These are phyloP conservation scores for Paracorniculantispora psalliotae DNA, from an alignment of 2,329 filamentous ascomycete genomes.

Conservation along the genomic window DNA sequence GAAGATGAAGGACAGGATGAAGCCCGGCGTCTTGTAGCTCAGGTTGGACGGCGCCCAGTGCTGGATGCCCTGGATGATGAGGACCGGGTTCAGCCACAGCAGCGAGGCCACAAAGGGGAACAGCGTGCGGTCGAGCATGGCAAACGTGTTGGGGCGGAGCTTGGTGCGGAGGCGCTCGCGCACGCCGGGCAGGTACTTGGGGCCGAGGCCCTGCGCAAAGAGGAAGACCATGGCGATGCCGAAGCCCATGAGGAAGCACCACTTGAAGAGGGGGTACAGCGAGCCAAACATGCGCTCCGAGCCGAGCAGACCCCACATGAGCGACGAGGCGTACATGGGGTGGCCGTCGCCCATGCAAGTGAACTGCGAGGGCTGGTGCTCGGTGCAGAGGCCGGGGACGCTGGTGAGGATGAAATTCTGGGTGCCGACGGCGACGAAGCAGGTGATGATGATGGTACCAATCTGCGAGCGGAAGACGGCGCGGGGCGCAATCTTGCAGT, in stretches of 20 bases:
- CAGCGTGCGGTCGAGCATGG: conserved; percentile 30
- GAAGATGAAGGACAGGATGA: conserved; percentile 37
- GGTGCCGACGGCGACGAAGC: conserved; percentile 40
- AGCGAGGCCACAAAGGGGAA: conserved; percentile 35
- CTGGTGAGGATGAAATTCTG: conserved; percentile 38
- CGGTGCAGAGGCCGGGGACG: conserved; percentile 29
- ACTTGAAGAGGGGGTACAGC: conserved; percentile 38
- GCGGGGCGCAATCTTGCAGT: conserved; percentile 44
- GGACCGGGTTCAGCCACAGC: conserved; percentile 36
- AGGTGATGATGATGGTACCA: conserved; percentile 40
- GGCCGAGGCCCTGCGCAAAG: conserved; percentile 28
- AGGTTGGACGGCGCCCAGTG: conserved; percentile 40
- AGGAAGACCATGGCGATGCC: conserved; percentile 33
- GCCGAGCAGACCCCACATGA: conserved; percentile 49
- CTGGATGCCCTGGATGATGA: conserved; percentile 37
- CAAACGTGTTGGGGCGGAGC: conserved; percentile 29
- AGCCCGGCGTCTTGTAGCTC: conserved; percentile 38
- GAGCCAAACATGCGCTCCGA: conserved; percentile 40
- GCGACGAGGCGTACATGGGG: conserved; percentile 38
- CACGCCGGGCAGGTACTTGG: conserved; percentile 30
- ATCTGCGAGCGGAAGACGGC: conserved; percentile 45
- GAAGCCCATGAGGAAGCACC: conserved; percentile 39
- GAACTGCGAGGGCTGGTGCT: conserved; percentile 36
- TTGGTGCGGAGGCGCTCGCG: conserved; percentile 26
- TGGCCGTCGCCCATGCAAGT: conserved; percentile 44